These are phyloP conservation scores for Cryptosporidium sp. DNA, from an alignment of 169 alveolate genomes.

Conservation along the genomic window DNA sequence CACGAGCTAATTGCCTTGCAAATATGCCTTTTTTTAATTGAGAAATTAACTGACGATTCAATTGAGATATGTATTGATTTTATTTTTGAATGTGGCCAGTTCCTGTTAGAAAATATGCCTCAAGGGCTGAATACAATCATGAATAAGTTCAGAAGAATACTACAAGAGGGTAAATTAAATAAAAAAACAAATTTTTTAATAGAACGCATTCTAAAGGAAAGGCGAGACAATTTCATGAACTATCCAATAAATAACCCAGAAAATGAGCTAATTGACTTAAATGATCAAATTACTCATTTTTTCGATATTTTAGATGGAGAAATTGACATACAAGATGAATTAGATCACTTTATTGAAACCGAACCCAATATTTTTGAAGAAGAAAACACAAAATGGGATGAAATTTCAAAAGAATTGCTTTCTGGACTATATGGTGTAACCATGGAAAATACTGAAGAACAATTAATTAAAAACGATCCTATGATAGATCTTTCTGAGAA, in stretches of 20 bases:
- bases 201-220: slow-evolving; percentile 93
- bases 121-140: slow-evolving; percentile 94
- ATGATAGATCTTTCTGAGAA: slow-evolving; percentile 94
- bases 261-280: slow-evolving; percentile 95
- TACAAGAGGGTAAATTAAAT: slow-evolving; percentile 95
- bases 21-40: slow-evolving; percentile 92
- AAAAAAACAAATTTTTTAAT: slow-evolving; percentile 96
- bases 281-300: slow-evolving; percentile 97
- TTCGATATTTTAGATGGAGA: slow-evolving; percentile 92
- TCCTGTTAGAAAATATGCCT: slow-evolving; percentile 92
- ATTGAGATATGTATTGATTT: slow-evolving; percentile 95
- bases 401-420: slow-evolving; percentile 89
- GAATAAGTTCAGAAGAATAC: slow-evolving; percentile 94
- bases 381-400: slow-evolving; percentile 93
- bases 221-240: slow-evolving; percentile 92
- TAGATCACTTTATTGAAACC: slow-evolving; percentile 91
- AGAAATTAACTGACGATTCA: slow-evolving; percentile 96
- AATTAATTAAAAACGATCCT: slow-evolving; percentile 32
- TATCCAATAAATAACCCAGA: slow-evolving; percentile 87
- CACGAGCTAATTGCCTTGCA: slow-evolving; percentile 95
- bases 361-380: slow-evolving; percentile 91
- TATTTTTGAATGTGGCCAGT: slow-evolving; percentile 94
- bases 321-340: slow-evolving; percentile 92
- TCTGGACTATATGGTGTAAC: slow-evolving; percentile 85
- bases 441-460: slow-evolving; percentile 83